A percentile compares a stretch with the other conserved stretches of the same genome.
These are phyloP conservation scores for Castanea mollissima DNA, from an alignment of 306 rosid genomes.

Conservation along the genomic window DNA sequence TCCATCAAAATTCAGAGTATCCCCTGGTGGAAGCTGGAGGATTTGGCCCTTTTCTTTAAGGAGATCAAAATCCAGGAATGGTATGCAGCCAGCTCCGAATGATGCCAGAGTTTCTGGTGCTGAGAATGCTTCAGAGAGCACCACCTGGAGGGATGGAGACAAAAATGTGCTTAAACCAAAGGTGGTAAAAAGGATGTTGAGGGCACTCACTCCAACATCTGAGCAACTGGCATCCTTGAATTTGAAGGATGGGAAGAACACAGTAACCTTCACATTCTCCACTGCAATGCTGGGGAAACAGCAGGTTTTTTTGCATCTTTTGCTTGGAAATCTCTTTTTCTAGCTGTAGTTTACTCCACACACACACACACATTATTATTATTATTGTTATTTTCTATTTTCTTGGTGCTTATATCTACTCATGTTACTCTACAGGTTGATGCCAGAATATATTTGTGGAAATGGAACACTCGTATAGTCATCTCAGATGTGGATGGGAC, in stretches of 20 bases:
- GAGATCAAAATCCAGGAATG: slow-evolving; percentile 42
- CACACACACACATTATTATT: no score
- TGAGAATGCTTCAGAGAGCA: slow-evolving; percentile 44
- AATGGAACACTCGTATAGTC: slow-evolving; percentile 84
- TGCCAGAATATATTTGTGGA: slow-evolving; percentile 84
- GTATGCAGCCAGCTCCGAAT: slow-evolving; percentile 29
- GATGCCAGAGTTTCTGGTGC: slow-evolving; percentile 32
- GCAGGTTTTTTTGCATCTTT: slow-evolving; percentile 48
- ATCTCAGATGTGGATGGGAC: slow-evolving; percentile 99
- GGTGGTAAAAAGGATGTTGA: slow-evolving; percentile 41
- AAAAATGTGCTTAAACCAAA: slow-evolving; percentile 30
- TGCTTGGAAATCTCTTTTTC: slow-evolving; percentile 11
- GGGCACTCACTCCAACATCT: slow-evolving; percentile 66
- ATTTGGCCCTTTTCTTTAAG: slow-evolving; percentile 79
- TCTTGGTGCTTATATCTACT: slow-evolving; percentile 16
- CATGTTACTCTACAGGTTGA: slow-evolving; percentile 63
- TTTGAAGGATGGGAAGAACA: slow-evolving; percentile 84
- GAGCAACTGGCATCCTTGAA: slow-evolving; percentile 87
- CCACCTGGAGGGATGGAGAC: slow-evolving; percentile 21
- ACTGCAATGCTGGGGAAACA: slow-evolving; percentile 72
- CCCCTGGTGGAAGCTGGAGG: slow-evolving; percentile 67
- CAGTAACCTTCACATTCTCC: slow-evolving; percentile 75
- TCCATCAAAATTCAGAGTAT: slow-evolving; percentile 33
- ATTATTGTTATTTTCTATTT: background rate
- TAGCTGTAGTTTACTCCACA: background rate